phyloP scores from a whole-genome alignment of 768 basidiomycete genomes.

The Phaeolepiota aurea region DNA sequence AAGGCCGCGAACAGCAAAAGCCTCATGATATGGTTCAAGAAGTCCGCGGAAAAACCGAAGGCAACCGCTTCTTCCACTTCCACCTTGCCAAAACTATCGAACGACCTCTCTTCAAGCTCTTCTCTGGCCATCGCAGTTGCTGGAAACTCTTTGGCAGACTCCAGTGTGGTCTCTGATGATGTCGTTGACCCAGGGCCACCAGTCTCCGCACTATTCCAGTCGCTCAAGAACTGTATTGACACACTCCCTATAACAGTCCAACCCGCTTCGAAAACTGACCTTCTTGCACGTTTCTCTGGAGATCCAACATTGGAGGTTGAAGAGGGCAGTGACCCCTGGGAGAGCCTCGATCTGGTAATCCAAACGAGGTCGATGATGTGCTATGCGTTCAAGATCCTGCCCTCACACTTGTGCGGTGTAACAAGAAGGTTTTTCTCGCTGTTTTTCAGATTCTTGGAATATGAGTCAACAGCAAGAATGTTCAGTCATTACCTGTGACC shows the following conservation, averaged over 20 bases:
- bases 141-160: no score
- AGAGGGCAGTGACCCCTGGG: background rate
- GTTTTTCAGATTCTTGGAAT: slow-evolving; percentile 7
- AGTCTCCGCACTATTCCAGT: no score
- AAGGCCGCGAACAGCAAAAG: background rate
- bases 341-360: background rate
- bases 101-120: no score
- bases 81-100: background rate
- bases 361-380: background rate
- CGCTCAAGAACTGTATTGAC: background rate
- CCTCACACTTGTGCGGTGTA: slow-evolving; percentile 5
- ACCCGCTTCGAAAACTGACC: slow-evolving; percentile 11
- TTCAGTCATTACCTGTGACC: slow-evolving; percentile 1
- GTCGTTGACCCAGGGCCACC: no score
- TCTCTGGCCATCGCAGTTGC: no score
- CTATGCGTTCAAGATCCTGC: slow-evolving; percentile 6
- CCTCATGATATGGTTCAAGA: background rate
- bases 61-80: background rate
- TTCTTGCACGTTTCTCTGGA: background rate
- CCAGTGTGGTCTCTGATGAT: no score
- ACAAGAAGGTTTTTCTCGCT: slow-evolving; percentile 5
- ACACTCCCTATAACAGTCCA: slow-evolving; percentile 6
- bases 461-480: background rate
- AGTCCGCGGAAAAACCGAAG: background rate
- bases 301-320: background rate